Conservation (phyloP, 148 eudicot genomes). For the Chenopodium suecicum region DNA sequence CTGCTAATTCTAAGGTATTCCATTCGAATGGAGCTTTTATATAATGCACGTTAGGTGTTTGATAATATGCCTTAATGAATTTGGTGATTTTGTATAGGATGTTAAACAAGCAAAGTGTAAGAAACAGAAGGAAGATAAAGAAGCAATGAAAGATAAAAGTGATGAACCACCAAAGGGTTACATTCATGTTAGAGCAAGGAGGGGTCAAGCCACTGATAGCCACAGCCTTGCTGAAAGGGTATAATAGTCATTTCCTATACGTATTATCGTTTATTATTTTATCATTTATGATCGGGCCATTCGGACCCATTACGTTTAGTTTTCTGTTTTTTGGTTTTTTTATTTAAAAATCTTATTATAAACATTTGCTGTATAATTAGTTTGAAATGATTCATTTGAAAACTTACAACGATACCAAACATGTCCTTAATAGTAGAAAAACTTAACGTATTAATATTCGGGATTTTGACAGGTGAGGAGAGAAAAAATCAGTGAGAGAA, state of each 20-base stretch:
- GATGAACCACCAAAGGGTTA: slow-evolving; percentile 59
- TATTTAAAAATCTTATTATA: neutral
- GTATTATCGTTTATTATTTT: too few relatives aligned
- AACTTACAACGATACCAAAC: neutral
- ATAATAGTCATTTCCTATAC: neutral
- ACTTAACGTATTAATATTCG: neutral
- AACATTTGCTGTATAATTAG: too few relatives aligned
- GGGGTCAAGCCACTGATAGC: slow-evolving; percentile 94
- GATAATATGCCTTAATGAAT: neutral
- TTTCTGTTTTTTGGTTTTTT: too few relatives aligned
- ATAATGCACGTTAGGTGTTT: neutral
- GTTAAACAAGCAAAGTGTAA: slow-evolving; percentile 39
- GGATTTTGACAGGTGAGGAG: slow-evolving; percentile 60
- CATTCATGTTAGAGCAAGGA: slow-evolving; percentile 90
- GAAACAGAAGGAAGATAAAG: slow-evolving; percentile 42
- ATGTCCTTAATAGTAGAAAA: neutral
- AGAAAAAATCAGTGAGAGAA: slow-evolving; percentile 85
- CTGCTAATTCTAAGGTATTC: slow-evolving; percentile 49
- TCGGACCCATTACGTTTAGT: neutral
- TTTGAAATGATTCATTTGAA: too few relatives aligned
- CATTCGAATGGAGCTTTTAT: neutral
- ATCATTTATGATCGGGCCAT: too few relatives aligned
- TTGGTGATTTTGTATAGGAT: slow-evolving; percentile 18
- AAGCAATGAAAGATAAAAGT: slow-evolving; percentile 25
- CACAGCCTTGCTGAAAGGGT: slow-evolving; percentile 96